These are phyloP conservation scores for Magnaporthales sp. DNA, from an alignment of 2,329 filamentous ascomycete genomes.

Conservation along the genomic window DNA sequence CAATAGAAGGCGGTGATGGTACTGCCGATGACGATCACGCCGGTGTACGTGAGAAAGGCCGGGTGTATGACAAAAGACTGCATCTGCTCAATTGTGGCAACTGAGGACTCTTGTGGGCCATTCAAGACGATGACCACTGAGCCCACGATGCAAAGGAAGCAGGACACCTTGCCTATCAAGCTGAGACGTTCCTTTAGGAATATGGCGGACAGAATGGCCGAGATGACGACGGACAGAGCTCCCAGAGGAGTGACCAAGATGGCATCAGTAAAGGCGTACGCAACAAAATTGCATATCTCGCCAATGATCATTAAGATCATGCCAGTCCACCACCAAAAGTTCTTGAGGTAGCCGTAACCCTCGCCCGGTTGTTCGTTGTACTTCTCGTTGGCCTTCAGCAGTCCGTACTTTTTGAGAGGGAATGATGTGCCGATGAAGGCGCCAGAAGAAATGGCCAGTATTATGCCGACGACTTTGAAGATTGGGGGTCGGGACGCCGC, in stretches of 20 bases:
- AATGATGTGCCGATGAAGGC: constrained; percentile 92
- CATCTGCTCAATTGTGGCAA: constrained; percentile 86
- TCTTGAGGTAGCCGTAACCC: constrained; percentile 95
- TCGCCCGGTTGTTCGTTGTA: constrained; percentile 94
- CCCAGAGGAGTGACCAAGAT: constrained; percentile 91
- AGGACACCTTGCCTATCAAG: constrained; percentile 92
- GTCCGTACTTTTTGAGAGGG: constrained; percentile 86
- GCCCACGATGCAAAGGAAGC: constrained; percentile 89
- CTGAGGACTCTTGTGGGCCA: constrained; percentile 77
- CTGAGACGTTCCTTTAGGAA: constrained; percentile 93
- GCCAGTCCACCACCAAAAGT: constrained; percentile 87
- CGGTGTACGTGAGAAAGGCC: constrained; percentile 77
- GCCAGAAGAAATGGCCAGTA: constrained; percentile 77
- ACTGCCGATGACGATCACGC: constrained; percentile 70
- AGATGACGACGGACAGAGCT: constrained; percentile 85
- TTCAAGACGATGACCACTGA: constrained; percentile 93
- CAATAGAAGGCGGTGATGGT: constrained; percentile 67
- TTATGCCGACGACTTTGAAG: constrained; percentile 83
- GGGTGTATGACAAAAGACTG: constrained; percentile 77
- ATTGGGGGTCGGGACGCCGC: constrained; percentile 31
- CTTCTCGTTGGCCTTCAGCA: constrained; percentile 88
- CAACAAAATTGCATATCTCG: constrained; percentile 94
- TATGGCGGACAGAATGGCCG: constrained; percentile 82
- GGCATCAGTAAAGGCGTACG: constrained; percentile 93
- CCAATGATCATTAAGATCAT: constrained; percentile 97